A percentile compares a stretch with the other conserved stretches of the same genome.
Evolutionary conservation across 2,329 filamentous ascomycete species (phyloP).

Genomic region (Fusarium pininemorale): DNA sequence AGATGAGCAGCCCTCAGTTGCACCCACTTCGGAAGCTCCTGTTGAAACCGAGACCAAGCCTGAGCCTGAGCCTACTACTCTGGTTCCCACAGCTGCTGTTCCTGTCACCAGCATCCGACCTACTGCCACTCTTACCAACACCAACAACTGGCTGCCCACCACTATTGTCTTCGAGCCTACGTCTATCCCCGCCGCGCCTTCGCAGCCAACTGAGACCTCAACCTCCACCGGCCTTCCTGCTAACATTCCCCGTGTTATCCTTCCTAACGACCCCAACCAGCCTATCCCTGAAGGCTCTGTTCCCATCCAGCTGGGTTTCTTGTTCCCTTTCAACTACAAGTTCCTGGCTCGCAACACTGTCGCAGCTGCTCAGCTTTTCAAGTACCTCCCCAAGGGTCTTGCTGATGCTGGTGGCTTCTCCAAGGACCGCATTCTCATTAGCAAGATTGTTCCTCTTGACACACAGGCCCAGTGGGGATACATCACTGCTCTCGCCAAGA

Average conservation of each 20-base stretch:
- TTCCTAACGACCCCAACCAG: conserved; percentile 67
- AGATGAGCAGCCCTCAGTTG: conserved; percentile 14
- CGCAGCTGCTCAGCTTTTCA: conserved; percentile 86
- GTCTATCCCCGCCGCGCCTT: conserved; percentile 41
- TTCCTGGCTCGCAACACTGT: conserved; percentile 78
- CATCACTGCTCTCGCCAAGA: conserved; percentile 76
- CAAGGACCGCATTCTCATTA: conserved; percentile 68
- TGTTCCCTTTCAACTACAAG: conserved; percentile 80
- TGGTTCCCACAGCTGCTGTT: conserved; percentile 28
- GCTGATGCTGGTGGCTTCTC: conserved; percentile 69
- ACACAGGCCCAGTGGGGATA: conserved; percentile 75
- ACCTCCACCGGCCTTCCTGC: conserved; percentile 68
- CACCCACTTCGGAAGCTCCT: conserved; percentile 21
- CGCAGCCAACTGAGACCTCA: conserved; percentile 49
- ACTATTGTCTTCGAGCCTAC: conserved; percentile 67
- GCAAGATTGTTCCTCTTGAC: conserved; percentile 79
- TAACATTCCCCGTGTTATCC: conserved; percentile 77
- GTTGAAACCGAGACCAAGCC: conserved; percentile 17
- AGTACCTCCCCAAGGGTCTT: conserved; percentile 77
- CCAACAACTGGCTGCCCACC: conserved; percentile 63
- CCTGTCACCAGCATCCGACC: conserved; percentile 53
- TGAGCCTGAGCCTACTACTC: conserved; percentile 30
- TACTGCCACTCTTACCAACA: conserved; percentile 55
- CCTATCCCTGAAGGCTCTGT: conserved; percentile 70
- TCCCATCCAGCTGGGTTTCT: conserved; percentile 86